These are phyloP conservation scores for Paulownia fortunei DNA, from an alignment of 257 asterid genomes.

Conservation along the genomic window DNA sequence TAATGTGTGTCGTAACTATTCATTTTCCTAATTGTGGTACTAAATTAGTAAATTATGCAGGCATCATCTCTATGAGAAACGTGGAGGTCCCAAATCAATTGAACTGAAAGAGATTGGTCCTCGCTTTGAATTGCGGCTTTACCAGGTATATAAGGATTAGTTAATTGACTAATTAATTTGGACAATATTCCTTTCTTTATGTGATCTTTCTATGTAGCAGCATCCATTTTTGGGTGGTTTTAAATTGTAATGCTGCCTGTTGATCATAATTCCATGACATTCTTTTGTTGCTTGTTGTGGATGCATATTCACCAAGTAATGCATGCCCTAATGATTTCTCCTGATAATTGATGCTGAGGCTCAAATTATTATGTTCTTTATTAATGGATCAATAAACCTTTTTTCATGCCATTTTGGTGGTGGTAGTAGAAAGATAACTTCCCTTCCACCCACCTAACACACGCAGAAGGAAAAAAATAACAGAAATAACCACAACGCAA, in stretches of 20 bases:
- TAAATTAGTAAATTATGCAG: slow-evolving; percentile 53
- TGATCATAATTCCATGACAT: not conserved
- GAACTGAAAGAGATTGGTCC: slow-evolving; percentile 96
- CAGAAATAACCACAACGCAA: too few relatives aligned
- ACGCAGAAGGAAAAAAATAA: too few relatives aligned
- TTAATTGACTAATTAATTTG: not conserved
- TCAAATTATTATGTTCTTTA: too few relatives aligned
- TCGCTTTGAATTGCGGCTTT: slow-evolving; percentile 86
- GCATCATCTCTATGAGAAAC: slow-evolving; percentile 86
- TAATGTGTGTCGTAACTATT: not conserved
- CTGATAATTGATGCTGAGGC: not conserved
- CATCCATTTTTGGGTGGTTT: not conserved
- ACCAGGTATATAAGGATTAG: slow-evolving; percentile 59
- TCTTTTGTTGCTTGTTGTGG: not conserved
- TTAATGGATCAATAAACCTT: too few relatives aligned
- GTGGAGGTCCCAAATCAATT: slow-evolving; percentile 87
- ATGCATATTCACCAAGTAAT: not conserved
- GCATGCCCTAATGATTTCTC: not conserved
- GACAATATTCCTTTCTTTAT: not conserved
- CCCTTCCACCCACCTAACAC: too few relatives aligned
- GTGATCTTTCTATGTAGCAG: not conserved
- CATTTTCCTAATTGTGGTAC: not conserved
- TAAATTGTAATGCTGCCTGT: not conserved
- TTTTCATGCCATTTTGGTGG: too few relatives aligned
- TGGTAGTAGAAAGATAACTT: too few relatives aligned